Percentiles rank a stretch among this genome's conserved stretches.
These are phyloP conservation scores for Neurospora sp. DNA, from an alignment of 495 filamentous ascomycete species.

Conservation along the genomic window DNA sequence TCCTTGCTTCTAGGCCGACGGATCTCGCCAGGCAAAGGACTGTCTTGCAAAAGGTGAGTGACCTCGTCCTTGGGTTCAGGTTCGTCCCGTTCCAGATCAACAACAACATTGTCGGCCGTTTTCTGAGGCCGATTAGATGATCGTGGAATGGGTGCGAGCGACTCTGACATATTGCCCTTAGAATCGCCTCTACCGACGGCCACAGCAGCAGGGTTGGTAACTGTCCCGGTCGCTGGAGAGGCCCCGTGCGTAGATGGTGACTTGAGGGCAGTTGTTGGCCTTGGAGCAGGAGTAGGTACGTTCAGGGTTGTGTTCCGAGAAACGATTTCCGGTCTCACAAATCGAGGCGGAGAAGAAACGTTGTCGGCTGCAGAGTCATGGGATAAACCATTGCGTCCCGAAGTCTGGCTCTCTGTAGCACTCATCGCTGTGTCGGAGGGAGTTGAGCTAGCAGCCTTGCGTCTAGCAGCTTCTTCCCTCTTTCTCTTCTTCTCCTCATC, in stretches of 20 bases:
- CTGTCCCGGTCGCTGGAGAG: background rate
- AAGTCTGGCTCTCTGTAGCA: background rate
- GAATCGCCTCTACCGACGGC: background rate
- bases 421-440: background rate
- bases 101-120: background rate
- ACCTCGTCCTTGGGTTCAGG: background rate
- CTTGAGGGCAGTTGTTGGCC: background rate
- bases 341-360: background rate
- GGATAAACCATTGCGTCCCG: background rate
- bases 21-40: background rate
- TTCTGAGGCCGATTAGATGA: background rate
- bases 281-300: background rate
- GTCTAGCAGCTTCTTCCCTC: slow-evolving; percentile 1
- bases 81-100: background rate
- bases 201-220: background rate
- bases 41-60: background rate
- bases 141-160: background rate
- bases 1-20: background rate
- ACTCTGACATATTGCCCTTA: background rate
- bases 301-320: background rate
- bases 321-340: background rate
- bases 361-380: background rate
- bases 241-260: background rate
- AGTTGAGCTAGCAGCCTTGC: background rate
- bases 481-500: slow-evolving; percentile 13